These are phyloP conservation scores for Pichia sp. DNA, from an alignment of 1,139 yeast species.

Conservation along the genomic window DNA sequence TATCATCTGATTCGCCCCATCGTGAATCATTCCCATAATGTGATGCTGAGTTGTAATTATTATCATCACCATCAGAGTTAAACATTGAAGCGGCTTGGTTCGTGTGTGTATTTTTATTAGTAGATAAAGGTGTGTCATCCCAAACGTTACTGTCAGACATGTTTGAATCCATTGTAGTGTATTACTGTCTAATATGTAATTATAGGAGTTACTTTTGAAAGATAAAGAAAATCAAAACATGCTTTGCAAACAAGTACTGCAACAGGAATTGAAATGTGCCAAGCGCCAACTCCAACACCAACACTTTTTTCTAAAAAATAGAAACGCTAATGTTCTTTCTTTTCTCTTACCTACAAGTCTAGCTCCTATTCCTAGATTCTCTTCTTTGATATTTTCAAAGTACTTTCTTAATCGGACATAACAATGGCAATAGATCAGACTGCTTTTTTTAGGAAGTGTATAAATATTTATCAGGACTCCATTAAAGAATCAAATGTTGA, in stretches of 20 bases:
- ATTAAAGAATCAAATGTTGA: not conserved
- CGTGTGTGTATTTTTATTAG: not conserved
- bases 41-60: not conserved
- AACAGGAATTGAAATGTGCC: no score
- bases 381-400: no score
- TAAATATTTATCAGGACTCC: conserved; percentile 24
- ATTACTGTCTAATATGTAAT: not conserved
- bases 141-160: conserved; percentile 10
- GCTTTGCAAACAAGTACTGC: no score
- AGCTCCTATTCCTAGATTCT: no score
- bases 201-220: no score
- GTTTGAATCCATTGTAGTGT: conserved; percentile 5
- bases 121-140: conserved; percentile 8
- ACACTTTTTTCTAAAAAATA: no score
- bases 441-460: conserved; percentile 26
- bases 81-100: not conserved
- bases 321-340: no score
- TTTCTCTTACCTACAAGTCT: no score
- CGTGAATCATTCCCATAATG: conserved; percentile 9
- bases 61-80: not conserved
- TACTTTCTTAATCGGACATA: no score
- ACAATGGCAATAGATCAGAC: conserved; percentile 22
- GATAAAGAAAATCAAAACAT: no score
- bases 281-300: no score
- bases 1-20: conserved; percentile 1